These are phyloP conservation scores for Tolypocladium tropicale DNA, from an alignment of 2,329 filamentous ascomycete genomes.

Conservation along the genomic window DNA sequence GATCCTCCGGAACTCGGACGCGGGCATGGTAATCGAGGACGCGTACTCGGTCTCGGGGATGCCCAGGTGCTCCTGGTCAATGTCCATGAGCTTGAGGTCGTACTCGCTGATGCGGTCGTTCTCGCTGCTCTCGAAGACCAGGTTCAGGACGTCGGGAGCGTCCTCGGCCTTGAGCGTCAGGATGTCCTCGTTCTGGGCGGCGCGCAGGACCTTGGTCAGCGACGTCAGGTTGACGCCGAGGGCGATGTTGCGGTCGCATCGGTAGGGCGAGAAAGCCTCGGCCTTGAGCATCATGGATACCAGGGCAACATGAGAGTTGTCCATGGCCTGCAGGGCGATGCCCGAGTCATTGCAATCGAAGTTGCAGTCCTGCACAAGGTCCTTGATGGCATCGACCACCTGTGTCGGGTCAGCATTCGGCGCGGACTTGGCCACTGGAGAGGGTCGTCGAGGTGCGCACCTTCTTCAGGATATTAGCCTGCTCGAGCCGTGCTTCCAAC, in stretches of 20 bases:
- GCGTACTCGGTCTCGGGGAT: conserved; percentile 99
- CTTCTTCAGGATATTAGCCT: conserved; percentile 92
- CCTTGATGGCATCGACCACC: conserved; percentile 98
- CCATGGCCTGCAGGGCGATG: conserved; percentile 97
- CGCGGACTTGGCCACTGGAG: neutral
- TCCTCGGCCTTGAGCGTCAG: conserved; percentile 97
- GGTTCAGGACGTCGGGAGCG: conserved; percentile 87
- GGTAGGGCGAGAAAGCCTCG: conserved; percentile 87
- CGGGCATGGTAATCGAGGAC: conserved; percentile 81
- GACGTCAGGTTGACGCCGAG: conserved; percentile 95
- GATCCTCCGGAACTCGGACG: conserved; percentile 85
- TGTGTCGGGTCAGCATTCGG: conserved; percentile 22
- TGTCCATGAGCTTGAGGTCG: conserved; percentile 99
- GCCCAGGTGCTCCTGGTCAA: conserved; percentile 97
- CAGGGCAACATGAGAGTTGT: conserved; percentile 98
- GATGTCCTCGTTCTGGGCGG: conserved; percentile 87
- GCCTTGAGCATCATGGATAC: conserved; percentile 98
- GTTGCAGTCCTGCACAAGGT: conserved; percentile 98
- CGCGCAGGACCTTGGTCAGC: conserved; percentile 92
- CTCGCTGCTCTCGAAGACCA: conserved; percentile 84
- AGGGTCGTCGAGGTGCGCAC: conserved; percentile 30
- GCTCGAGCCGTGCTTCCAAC: conserved; percentile 96
- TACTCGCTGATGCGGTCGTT: conserved; percentile 95
- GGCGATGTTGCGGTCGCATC: conserved; percentile 97
- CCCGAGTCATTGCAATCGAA: conserved; percentile 99